Percentiles rank a stretch among this genome's conserved stretches.
Conservation (phyloP, 2,329 filamentous ascomycete species). For the Fusarium mangiferae region DNA sequence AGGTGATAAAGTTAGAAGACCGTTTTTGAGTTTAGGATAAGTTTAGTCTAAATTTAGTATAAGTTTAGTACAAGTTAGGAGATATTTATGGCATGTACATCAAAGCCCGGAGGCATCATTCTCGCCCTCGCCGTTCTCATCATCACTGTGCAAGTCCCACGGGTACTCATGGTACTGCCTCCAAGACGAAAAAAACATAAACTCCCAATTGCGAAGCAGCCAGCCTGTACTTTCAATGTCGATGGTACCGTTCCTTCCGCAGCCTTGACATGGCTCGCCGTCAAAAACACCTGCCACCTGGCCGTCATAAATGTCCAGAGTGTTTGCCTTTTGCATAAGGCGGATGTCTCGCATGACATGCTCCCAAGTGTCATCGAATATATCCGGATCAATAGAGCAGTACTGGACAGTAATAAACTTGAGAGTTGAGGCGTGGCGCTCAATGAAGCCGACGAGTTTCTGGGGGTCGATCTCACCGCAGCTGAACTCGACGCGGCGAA, state of each 20-base stretch:
- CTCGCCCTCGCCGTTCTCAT: neutral
- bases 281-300: neutral
- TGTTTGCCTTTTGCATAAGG: neutral
- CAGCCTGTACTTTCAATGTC: neutral
- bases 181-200: neutral
- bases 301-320: neutral
- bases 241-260: neutral
- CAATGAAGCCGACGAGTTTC: neutral
- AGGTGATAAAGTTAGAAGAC: too few species aligned
- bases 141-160: neutral
- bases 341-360: neutral
- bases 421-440: neutral
- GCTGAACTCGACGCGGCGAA: rapidly evolving
- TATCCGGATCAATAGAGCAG: neutral
- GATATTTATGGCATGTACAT: neutral
- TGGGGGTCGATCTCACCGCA: neutral
- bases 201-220: neutral
- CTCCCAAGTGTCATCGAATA: neutral
- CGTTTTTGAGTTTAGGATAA: too few species aligned
- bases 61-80: neutral
- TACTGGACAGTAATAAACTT: rapidly evolving
- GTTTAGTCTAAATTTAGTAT: too few species aligned
- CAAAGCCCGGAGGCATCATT: neutral
- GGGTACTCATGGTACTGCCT: neutral
- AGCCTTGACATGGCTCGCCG: neutral